Conservation (phyloP, 2,329 filamentous ascomycete genomes). For the Lasiodiplodia sp. region DNA sequence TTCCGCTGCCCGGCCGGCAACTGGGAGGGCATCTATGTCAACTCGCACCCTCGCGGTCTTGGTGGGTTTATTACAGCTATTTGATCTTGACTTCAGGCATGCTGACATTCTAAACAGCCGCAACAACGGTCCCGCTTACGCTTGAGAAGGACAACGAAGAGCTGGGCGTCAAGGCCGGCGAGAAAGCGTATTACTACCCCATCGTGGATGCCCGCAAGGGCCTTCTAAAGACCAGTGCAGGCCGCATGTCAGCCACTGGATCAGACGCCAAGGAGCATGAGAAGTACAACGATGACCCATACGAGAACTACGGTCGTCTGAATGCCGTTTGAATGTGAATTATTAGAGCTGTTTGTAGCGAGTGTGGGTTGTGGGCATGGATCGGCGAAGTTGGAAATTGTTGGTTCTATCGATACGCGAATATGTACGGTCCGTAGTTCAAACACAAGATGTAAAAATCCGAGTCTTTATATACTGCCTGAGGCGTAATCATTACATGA, state of each 20-base stretch:
- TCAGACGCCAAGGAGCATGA: constrained; percentile 41
- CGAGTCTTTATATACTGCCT: background rate
- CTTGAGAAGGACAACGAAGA: constrained; percentile 30
- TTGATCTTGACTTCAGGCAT: too few species aligned
- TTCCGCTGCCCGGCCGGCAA: constrained; percentile 54
- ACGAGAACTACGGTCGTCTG: constrained; percentile 26
- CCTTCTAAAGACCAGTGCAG: constrained; percentile 42
- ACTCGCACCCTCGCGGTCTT: constrained; percentile 28
- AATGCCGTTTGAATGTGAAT: background rate
- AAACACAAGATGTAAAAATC: background rate
- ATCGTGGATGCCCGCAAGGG: constrained; percentile 46
- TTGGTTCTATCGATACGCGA: background rate
- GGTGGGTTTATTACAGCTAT: background rate
- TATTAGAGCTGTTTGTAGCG: background rate
- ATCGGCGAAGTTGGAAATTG: background rate
- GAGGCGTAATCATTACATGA: background rate
- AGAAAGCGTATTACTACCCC: constrained; percentile 39
- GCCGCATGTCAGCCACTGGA: constrained; percentile 37
- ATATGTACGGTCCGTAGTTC: background rate
- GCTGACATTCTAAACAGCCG: constrained; percentile 26
- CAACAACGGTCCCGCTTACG: constrained; percentile 35
- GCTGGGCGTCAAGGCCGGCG: constrained; percentile 26
- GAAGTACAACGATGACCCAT: constrained; percentile 33
- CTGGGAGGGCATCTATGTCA: constrained; percentile 50
- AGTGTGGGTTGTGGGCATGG: background rate